Evolutionary conservation across 2,329 filamentous ascomycete genomes (phyloP).

Genomic region (Colletotrichum caudatum): DNA sequence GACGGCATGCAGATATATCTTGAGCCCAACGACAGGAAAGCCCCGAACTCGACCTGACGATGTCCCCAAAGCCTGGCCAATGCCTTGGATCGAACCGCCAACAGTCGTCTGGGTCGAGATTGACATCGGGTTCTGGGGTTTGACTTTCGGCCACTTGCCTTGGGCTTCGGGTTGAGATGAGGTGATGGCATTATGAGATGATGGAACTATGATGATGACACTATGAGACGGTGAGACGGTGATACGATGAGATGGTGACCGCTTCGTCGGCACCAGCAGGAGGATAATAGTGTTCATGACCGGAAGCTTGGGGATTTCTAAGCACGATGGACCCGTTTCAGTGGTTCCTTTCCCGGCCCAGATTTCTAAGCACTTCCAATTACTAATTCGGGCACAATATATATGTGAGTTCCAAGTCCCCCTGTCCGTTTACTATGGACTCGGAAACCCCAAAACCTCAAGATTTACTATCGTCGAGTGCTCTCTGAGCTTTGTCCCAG

Average conservation of each 20-base stretch:
- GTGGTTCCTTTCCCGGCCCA: background rate
- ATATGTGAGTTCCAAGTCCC: background rate
- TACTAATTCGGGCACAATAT: background rate
- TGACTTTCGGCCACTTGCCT: too few relatives aligned
- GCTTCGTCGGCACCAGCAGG: background rate
- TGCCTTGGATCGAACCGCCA: background rate
- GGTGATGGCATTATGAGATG: background rate
- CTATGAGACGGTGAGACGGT: background rate
- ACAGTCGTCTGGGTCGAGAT: background rate
- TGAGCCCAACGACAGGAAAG: too few relatives aligned
- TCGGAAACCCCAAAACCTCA: background rate
- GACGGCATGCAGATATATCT: background rate
- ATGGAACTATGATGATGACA: background rate
- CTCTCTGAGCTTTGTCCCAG: background rate
- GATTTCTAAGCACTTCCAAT: conserved; percentile 1
- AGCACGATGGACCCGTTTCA: background rate
- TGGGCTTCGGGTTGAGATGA: too few relatives aligned
- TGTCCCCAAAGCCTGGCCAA: background rate
- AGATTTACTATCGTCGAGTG: background rate
- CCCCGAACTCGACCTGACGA: background rate
- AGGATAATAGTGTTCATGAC: background rate
- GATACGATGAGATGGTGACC: background rate
- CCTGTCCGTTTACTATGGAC: background rate
- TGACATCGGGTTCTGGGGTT: background rate
- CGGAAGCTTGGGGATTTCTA: background rate